These are phyloP conservation scores for Phytophthora idaei DNA, from an alignment of 352 stramenopile genomes.

Conservation along the genomic window DNA sequence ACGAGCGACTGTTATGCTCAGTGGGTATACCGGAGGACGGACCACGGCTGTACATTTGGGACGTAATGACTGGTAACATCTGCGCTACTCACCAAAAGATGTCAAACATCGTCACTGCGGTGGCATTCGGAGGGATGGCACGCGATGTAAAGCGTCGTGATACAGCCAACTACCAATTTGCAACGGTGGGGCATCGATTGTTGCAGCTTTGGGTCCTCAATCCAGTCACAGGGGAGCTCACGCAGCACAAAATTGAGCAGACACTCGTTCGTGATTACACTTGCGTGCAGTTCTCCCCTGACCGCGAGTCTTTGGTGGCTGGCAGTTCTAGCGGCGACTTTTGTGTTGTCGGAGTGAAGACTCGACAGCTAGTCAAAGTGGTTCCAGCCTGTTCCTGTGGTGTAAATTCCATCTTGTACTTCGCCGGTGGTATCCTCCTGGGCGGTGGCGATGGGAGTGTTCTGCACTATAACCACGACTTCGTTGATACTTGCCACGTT, in stretches of 20 bases:
- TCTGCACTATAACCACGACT: conserved; percentile 76
- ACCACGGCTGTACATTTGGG: conserved; percentile 89
- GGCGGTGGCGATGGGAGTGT: conserved; percentile 90
- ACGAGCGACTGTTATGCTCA: conserved; percentile 88
- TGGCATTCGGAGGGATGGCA: conserved; percentile 86
- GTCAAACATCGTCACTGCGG: conserved; percentile 52
- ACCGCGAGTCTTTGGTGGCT: conserved; percentile 82
- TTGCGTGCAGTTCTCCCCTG: conserved; percentile 80
- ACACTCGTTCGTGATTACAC: conserved; percentile 83
- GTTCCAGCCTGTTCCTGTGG: conserved; percentile 84
- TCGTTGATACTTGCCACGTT: conserved; percentile 72
- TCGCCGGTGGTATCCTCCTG: conserved; percentile 55
- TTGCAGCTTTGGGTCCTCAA: conserved; percentile 89
- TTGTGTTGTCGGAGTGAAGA: conserved; percentile 80
- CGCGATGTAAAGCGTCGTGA: conserved; percentile 92
- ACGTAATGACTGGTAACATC: conserved; percentile 89
- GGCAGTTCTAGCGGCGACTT: conserved; percentile 91
- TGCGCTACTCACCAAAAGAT: conserved; percentile 85
- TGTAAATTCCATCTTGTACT: conserved; percentile 67
- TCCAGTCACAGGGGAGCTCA: conserved; percentile 81
- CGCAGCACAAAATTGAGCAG: conserved; percentile 73
- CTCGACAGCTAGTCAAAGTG: conserved; percentile 65
- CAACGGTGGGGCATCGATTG: conserved; percentile 72
- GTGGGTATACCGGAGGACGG: conserved; percentile 81
- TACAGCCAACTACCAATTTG: conserved; percentile 89